A percentile compares a stretch with the other conserved stretches of the same genome.
phyloP scores from a whole-genome alignment of 169 alveolate species.

The Blepharisma undulans region DNA sequence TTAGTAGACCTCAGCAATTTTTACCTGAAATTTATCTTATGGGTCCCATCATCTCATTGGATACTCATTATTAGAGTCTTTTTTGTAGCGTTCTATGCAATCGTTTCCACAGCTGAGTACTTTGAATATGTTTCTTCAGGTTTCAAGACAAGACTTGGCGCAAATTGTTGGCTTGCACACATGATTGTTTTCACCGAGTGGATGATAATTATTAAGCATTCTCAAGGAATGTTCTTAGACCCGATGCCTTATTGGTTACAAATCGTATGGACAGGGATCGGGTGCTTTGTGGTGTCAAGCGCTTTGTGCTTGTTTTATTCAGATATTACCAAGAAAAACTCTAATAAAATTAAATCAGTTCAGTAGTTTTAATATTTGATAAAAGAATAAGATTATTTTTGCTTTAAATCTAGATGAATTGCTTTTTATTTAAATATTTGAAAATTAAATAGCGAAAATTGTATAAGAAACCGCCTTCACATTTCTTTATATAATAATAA shows the following conservation, averaged over 20 bases:
- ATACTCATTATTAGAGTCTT: constrained; percentile 73
- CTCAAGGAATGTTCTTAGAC: constrained; percentile 43
- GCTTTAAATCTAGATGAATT: background rate
- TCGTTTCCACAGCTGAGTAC: constrained; percentile 70
- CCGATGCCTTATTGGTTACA: constrained; percentile 35
- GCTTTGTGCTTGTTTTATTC: constrained; percentile 4
- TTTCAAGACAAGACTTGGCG: constrained; percentile 46
- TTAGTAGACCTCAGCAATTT: constrained; percentile 81
- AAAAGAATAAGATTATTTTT: background rate
- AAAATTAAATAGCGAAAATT: background rate
- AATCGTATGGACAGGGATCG: constrained; percentile 7
- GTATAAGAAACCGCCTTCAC: background rate
- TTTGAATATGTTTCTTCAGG: constrained; percentile 54
- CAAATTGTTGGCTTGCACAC: constrained; percentile 51
- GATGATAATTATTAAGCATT: constrained; percentile 44
- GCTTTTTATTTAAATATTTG: too few species aligned
- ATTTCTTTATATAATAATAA: background rate
- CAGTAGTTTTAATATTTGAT: background rate
- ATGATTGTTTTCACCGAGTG: constrained; percentile 48
- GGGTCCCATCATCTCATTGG: constrained; percentile 81
- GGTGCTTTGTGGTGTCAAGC: background rate
- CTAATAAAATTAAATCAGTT: background rate
- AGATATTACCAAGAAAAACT: constrained; percentile 13
- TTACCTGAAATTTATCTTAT: constrained; percentile 79
- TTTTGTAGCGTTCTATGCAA: constrained; percentile 74